Conservation (phyloP, 768 basidiomycete species). For the Lyophyllum decastes region DNA sequence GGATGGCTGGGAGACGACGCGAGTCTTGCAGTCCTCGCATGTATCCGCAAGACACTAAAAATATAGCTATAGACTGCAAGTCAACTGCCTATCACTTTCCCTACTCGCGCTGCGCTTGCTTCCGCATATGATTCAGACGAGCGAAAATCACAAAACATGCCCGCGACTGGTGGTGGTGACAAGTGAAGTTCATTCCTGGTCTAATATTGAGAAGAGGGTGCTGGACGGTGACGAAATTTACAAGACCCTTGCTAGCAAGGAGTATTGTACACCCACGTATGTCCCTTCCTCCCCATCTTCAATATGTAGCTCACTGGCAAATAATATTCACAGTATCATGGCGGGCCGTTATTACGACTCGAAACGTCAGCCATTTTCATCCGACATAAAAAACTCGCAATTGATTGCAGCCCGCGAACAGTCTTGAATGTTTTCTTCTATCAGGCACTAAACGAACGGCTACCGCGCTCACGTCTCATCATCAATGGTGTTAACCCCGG, state of each 20-base stretch:
- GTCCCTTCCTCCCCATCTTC: background rate
- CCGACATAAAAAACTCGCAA: background rate
- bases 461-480: constrained; percentile 29
- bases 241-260: constrained; percentile 28
- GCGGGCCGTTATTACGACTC: constrained; percentile 29
- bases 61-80: constrained; percentile 40
- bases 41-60: background rate
- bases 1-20: constrained; percentile 52
- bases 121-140: constrained; percentile 41
- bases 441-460: constrained; percentile 32
- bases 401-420: constrained; percentile 11
- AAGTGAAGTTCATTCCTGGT: constrained; percentile 41
- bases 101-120: constrained; percentile 43
- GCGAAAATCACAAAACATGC: constrained; percentile 25
- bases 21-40: constrained; percentile 1
- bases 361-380: constrained; percentile 28
- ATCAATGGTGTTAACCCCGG: constrained; percentile 42
- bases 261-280: constrained; percentile 21
- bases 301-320: background rate
- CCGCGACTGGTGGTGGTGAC: constrained; percentile 43
- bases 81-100: constrained; percentile 43
- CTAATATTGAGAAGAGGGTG: constrained; percentile 28
- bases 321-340: background rate
- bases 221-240: constrained; percentile 13
- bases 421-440: constrained; percentile 42